These are phyloP conservation scores for Calocybe indica DNA, from an alignment of 768 basidiomycete species.

Conservation along the genomic window DNA sequence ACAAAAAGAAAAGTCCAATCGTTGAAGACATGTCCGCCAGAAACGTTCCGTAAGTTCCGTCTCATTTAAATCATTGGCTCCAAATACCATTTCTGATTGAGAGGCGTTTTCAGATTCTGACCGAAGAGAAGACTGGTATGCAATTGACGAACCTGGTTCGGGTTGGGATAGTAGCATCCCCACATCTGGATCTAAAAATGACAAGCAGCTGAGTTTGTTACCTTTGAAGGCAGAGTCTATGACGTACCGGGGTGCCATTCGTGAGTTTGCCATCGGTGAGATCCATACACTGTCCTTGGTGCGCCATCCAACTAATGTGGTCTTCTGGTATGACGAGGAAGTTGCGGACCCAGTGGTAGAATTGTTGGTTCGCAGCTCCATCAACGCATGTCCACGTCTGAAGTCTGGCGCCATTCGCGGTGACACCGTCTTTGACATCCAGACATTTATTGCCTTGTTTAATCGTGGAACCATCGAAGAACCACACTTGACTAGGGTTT, in stretches of 20 bases:
- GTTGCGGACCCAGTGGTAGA: conserved; percentile 33
- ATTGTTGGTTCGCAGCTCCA: conserved; percentile 40
- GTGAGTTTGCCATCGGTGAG: conserved; percentile 32
- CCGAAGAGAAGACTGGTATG: too few species aligned
- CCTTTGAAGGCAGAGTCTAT: background rate
- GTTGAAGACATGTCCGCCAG: too few species aligned
- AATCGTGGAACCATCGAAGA: conserved; percentile 34
- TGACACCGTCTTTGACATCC: conserved; percentile 36
- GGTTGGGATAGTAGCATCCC: too few species aligned
- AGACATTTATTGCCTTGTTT: conserved; percentile 42
- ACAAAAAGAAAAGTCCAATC: too few species aligned
- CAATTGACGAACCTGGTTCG: too few species aligned
- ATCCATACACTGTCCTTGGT: conserved; percentile 42
- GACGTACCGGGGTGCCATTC: conserved; percentile 36
- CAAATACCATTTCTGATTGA: too few species aligned
- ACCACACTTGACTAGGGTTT: conserved; percentile 40
- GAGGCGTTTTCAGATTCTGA: too few species aligned
- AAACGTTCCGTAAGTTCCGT: too few species aligned
- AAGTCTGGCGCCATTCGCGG: conserved; percentile 37
- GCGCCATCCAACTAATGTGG: conserved; percentile 40
- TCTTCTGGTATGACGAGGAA: conserved; percentile 15
- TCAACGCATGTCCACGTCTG: conserved; percentile 45
- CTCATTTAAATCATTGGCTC: too few species aligned
- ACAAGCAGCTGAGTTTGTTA: too few species aligned
- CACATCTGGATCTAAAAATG: too few species aligned